Evolutionary conservation across 192 early-diverging fungal genomes (phyloP).

Genomic region (Dissophora ornata): DNA sequence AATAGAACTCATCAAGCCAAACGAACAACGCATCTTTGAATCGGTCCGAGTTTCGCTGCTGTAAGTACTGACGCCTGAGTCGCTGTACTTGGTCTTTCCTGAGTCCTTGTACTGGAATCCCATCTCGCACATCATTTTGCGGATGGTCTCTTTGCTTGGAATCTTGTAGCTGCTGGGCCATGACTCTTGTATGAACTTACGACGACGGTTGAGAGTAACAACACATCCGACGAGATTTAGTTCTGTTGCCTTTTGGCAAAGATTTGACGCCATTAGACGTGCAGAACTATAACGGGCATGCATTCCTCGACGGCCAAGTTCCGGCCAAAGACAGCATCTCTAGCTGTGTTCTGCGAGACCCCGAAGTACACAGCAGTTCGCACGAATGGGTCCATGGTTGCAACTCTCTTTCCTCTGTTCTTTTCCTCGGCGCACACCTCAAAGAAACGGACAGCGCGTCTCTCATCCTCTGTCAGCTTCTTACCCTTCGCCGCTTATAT

Average conservation of each 20-base stretch:
- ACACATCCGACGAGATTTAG: not conserved
- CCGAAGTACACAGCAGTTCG: slow-evolving; percentile 20
- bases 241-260: not conserved
- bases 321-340: not conserved
- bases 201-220: slow-evolving; percentile 7
- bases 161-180: not conserved
- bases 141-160: slow-evolving; percentile 8
- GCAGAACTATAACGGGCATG: not conserved
- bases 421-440: slow-evolving; percentile 7
- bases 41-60: slow-evolving; percentile 15
- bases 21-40: slow-evolving; percentile 34
- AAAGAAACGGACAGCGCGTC: slow-evolving; percentile 11
- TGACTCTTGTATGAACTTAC: too few species aligned
- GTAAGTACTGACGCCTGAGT: slow-evolving; percentile 4
- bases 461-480: slow-evolving; percentile 10
- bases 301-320: slow-evolving; percentile 3
- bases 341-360: slow-evolving; percentile 10
- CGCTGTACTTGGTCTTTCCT: slow-evolving; percentile 9
- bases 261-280: not conserved
- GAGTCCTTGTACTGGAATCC: slow-evolving; percentile 9
- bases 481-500: slow-evolving; percentile 13
- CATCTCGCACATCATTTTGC: slow-evolving; percentile 11
- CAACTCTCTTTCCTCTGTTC: not conserved
- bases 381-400: not conserved
- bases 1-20: slow-evolving; percentile 24